Evolutionary conservation across 768 basidiomycete genomes (phyloP), one percentile per base, ranked within the genome.

Genomic region (Hypholoma sublateritium): DNA sequence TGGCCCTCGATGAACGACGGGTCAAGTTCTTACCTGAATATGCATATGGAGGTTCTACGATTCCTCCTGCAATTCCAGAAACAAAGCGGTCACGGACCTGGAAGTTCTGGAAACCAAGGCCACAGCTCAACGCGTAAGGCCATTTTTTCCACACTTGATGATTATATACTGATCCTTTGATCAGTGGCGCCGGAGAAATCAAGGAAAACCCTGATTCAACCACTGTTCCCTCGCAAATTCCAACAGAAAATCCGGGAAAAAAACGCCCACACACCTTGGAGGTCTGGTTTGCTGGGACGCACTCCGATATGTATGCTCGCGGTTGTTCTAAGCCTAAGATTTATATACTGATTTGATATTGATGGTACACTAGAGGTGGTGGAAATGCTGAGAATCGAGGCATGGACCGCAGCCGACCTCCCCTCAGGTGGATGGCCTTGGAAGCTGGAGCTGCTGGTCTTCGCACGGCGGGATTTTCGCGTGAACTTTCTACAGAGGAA

Each of bases 21-120:
- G 77, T 80, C 41, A 80, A 79, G 48, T 80, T 79, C 57, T 56
- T 77, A 2, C 80, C 80, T 0, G 78, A 80, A 55, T 78, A 75
- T 44, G 74, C 63, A 0, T 64, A 73, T 53, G 65, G 62, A 3
- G 65, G 64, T 11, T 34, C 14, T 3, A 16, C 42, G 5, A 2
- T 3, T 5, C 8, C 42, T 12, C 17, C 14, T n/a, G n/a, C n/a
- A n/a, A n/a, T 43, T 12, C 1, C 14, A n/a, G n/a, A n/a, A 9
- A 22, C 42, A n/a, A n/a, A n/a, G n/a, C n/a, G n/a, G n/a, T n/a
- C n/a, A n/a, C n/a, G n/a, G n/a, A n/a, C n/a, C n/a, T n/a, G n/a
- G n/a, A n/a, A n/a, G n/a, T n/a, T n/a, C n/a, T n/a, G n/a, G n/a
- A n/a, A n/a, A n/a, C n/a, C n/a, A n/a, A n/a, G n/a, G n/a, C n/a